Base-by-base conservation (phyloP, 148 eudicot genomes). In the Vaccinium corymbosum region DNA sequence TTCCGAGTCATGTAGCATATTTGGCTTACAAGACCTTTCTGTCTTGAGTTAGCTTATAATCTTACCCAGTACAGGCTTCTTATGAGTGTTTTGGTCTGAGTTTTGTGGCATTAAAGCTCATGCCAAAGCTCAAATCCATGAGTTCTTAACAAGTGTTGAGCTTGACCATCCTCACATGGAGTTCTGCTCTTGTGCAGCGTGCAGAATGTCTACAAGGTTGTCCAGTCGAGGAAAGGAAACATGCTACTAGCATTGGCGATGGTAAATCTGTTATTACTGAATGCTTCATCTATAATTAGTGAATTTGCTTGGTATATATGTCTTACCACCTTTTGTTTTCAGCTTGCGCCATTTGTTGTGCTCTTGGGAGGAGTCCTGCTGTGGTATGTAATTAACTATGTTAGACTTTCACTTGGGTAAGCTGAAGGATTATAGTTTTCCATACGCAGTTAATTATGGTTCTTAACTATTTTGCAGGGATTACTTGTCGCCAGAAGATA, bases 161-260 rank as follows among this genome's bases (percentile, higher is more conserved):
- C 51, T 72, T 87, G 79, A 81, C 32, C 22, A 56, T 70, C 66
- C 51, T 85, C 81, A 51, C 82, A 46, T 55, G 78, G 27, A 82
- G 51, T 46, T 64, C 19, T 83, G 61, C 49, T 89, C 80, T 73
- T 81, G 20, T 91, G 91, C 97, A 97, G 99, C 81, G 83, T 93
- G 71, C 81, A 88, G 80, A 95, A 93, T 89, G 99, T 95, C 62
- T 86, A 93, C 80, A 84, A 76, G 56, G 94, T 97, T 76, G 95
- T 95, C 68, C 87, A 85, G 85, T 71, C 94, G 85, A 95, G 91
- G 87, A 92, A 92, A 84, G 99, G 99, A 85, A 97, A 86, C 91
- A 91, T 97, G 94, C 80, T 93, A 71, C 88, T 76, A 81, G 99
- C 99, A 51, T 89, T 97, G 86, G 99, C 99, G 35, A 97, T 97